Percentiles rank a stretch among this genome's conserved stretches.
Conservation (phyloP, 2,329 filamentous ascomycete genomes). For the Fusarium neocosmosporiellum region DNA sequence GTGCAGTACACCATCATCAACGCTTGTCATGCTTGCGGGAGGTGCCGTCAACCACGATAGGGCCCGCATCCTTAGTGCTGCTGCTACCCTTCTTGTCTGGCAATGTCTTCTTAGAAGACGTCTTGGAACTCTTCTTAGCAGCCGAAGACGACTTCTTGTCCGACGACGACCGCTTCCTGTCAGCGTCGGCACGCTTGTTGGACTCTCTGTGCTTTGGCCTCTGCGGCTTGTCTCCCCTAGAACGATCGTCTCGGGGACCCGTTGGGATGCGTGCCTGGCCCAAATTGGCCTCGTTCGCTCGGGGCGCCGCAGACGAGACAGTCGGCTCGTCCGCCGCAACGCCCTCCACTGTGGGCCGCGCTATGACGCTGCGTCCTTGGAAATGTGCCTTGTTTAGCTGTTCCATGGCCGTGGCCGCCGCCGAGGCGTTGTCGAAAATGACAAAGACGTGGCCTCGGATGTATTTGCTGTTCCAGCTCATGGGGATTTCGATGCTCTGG, state of each 20-base stretch:
- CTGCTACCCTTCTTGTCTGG: slow-evolving; percentile 8
- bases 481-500: slow-evolving; percentile 41
- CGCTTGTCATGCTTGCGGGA: slow-evolving; percentile 14
- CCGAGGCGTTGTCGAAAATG: slow-evolving; percentile 33
- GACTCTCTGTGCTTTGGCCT: slow-evolving; percentile 28
- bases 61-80: slow-evolving; percentile 15
- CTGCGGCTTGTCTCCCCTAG: slow-evolving; percentile 17
- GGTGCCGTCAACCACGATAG: slow-evolving; percentile 35
- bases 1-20: neutral
- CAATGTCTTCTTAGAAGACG: slow-evolving; percentile 13
- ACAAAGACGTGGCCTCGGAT: slow-evolving; percentile 44
- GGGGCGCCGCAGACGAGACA: neutral
- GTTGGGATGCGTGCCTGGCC: slow-evolving; percentile 8
- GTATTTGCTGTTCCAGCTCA: slow-evolving; percentile 31
- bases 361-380: slow-evolving; percentile 38
- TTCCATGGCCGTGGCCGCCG: slow-evolving; percentile 39
- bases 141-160: slow-evolving; percentile 21
- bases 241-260: slow-evolving; percentile 8
- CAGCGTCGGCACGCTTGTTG: slow-evolving; percentile 13
- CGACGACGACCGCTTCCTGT: slow-evolving; percentile 18
- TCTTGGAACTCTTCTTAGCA: slow-evolving; percentile 27
- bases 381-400: slow-evolving; percentile 44
- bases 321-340: slow-evolving; percentile 14
- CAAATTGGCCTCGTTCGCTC: neutral
- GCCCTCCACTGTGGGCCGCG: slow-evolving; percentile 36